Evolutionary conservation across 805 yeast genomes (phyloP).

Genomic region (Saccharomycopsis sp.): DNA sequence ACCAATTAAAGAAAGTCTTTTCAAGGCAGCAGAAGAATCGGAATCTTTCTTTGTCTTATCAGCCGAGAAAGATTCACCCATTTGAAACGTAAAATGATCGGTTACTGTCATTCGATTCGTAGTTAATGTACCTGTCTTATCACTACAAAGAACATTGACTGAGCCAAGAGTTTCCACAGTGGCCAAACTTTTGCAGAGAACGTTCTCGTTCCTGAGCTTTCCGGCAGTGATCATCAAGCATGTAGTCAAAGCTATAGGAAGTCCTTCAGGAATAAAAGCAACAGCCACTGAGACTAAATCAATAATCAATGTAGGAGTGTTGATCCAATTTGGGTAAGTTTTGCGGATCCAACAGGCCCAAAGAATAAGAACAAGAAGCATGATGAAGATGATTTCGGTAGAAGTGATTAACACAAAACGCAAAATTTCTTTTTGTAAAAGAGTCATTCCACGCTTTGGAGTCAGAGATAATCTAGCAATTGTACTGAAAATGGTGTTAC

Average conservation of each 20-base stretch:
- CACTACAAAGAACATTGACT: constrained; percentile 40
- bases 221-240: constrained; percentile 43
- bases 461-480: too few species aligned
- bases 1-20: constrained; percentile 27
- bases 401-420: too few species aligned
- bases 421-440: too few species aligned
- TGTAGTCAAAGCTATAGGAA: constrained; percentile 45
- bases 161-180: constrained; percentile 54
- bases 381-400: too few species aligned
- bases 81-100: constrained; percentile 15
- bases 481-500: too few species aligned
- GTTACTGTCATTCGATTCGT: constrained; percentile 43
- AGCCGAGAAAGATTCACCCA: too few species aligned
- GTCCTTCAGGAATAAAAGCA: constrained; percentile 47
- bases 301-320: constrained; percentile 36
- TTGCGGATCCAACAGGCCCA: too few species aligned
- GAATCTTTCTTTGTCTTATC: too few species aligned
- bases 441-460: too few species aligned
- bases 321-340: too few species aligned
- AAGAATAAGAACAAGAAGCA: too few species aligned
- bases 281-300: constrained; percentile 41
- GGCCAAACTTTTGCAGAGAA: constrained; percentile 40
- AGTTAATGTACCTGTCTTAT: constrained; percentile 43
- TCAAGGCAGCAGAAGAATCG: constrained; percentile 24
- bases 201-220: constrained; percentile 38